Evolutionary conservation across 208 protist species (phyloP).

Genomic region (Acanthamoeba pearcei): DNA sequence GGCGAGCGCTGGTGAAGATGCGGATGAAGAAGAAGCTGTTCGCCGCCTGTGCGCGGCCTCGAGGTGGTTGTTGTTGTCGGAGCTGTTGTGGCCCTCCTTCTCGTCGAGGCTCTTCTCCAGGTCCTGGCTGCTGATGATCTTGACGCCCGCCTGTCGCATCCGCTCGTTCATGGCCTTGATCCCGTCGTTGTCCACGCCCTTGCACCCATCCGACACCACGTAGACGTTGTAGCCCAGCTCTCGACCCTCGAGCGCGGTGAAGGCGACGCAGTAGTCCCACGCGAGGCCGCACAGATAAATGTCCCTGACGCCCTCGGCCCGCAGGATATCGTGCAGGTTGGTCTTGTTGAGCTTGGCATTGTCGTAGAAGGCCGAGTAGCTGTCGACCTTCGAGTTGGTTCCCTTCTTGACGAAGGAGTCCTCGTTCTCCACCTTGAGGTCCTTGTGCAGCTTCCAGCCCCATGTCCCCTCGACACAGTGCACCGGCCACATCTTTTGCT

Average conservation of each 20-base stretch:
- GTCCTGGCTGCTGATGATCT: conserved; percentile 32
- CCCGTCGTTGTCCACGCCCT: conserved; percentile 32
- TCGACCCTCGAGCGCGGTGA: conserved; percentile 63
- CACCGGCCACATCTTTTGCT: conserved; percentile 40
- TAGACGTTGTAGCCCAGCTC: conserved; percentile 77
- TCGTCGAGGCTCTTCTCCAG: not conserved
- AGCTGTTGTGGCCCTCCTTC: not conserved
- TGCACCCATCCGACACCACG: conserved; percentile 72
- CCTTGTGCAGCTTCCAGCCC: conserved; percentile 62
- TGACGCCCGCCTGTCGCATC: conserved; percentile 33
- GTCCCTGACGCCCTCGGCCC: conserved; percentile 55
- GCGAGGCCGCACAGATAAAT: conserved; percentile 78
- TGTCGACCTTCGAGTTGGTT: conserved; percentile 76
- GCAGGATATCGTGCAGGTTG: conserved; percentile 71
- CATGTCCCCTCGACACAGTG: conserved; percentile 52
- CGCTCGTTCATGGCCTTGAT: conserved; percentile 22
- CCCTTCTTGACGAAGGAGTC: conserved; percentile 76
- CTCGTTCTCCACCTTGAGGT: conserved; percentile 27
- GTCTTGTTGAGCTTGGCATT: conserved; percentile 76
- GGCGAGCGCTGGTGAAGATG: not conserved
- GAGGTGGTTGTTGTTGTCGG: not conserved
- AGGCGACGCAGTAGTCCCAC: conserved; percentile 79
- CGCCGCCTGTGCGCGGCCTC: not conserved
- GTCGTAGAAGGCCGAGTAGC: conserved; percentile 81
- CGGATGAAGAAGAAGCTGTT: not conserved